Conservation (phyloP, 2,329 filamentous ascomycete species). For the Cercospora zeae-maydis region DNA sequence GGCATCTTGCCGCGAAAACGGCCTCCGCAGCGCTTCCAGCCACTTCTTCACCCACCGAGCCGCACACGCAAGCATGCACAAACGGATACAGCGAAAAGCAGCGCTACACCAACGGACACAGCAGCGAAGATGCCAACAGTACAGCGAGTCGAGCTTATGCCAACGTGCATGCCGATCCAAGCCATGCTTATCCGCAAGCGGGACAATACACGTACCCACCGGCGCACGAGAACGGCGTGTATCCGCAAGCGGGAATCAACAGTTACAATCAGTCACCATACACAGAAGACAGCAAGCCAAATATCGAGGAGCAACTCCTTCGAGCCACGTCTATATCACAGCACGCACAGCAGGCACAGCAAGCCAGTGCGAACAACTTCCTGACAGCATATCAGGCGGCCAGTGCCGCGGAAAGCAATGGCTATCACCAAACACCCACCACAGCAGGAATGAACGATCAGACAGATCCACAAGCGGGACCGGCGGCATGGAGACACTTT, state of each 20-base stretch:
- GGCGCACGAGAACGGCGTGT: slow-evolving; percentile 17
- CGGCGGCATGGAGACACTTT: slow-evolving; percentile 35
- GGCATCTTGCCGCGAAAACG: slow-evolving; percentile 43
- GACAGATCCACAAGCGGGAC: slow-evolving; percentile 22
- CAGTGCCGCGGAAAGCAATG: slow-evolving; percentile 13
- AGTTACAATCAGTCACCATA: slow-evolving; percentile 19
- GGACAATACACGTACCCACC: slow-evolving; percentile 16
- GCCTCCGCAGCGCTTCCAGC: slow-evolving; percentile 43
- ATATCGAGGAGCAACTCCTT: slow-evolving; percentile 25
- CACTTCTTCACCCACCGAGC: slow-evolving; percentile 25
- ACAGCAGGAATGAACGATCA: slow-evolving; percentile 17
- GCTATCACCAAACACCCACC: slow-evolving; percentile 13
- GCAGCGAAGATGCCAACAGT: slow-evolving; percentile 9
- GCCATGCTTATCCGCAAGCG: slow-evolving; percentile 16
- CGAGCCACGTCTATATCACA: slow-evolving; percentile 16
- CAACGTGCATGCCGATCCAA: slow-evolving; percentile 24
- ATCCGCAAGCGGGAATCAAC: slow-evolving; percentile 11
- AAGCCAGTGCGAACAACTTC: slow-evolving; percentile 18
- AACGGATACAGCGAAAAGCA: slow-evolving; percentile 6
- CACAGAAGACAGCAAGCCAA: slow-evolving; percentile 23
- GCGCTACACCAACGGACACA: slow-evolving; percentile 17
- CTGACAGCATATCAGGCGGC: slow-evolving; percentile 22
- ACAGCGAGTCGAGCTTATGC: slow-evolving; percentile 20
- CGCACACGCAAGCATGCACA: slow-evolving; percentile 15
- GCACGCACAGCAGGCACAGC: slow-evolving; percentile 7